These are phyloP conservation scores for Conoideocrella luteorostrata DNA, from an alignment of 2,329 filamentous ascomycete genomes.

Conservation along the genomic window DNA sequence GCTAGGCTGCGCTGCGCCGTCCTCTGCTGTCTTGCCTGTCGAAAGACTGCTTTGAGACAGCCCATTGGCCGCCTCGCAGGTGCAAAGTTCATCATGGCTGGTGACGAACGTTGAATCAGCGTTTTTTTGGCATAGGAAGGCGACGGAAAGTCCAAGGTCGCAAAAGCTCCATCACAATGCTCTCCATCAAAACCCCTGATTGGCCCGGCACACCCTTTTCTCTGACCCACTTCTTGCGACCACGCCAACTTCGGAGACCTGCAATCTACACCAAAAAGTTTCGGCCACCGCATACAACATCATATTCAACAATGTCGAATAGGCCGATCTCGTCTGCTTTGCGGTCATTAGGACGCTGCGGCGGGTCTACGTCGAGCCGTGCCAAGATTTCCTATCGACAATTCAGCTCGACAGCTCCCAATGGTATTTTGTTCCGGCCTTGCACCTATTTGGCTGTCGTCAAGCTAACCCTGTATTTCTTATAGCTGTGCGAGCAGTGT, in stretches of 20 bases:
- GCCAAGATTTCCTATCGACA: slow-evolving; percentile 10
- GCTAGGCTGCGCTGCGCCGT: slow-evolving; percentile 40
- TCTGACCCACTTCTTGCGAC: slow-evolving; percentile 17
- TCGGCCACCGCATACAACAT: slow-evolving; percentile 5
- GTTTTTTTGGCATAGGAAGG: not conserved
- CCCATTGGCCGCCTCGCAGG: slow-evolving; percentile 59
- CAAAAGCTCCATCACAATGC: slow-evolving; percentile 1
- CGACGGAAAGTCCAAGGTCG: not conserved
- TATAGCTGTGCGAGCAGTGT: slow-evolving; percentile 33
- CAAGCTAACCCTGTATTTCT: slow-evolving; percentile 10
- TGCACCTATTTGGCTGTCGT: not conserved
- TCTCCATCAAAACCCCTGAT: slow-evolving; percentile 24
- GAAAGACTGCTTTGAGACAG: slow-evolving; percentile 61
- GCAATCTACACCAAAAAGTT: slow-evolving; percentile 10
- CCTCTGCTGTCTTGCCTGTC: slow-evolving; percentile 48
- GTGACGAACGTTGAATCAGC: slow-evolving; percentile 10
- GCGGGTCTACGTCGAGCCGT: slow-evolving; percentile 1
- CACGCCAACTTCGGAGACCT: not conserved
- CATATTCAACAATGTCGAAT: slow-evolving; percentile 12
- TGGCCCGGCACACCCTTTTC: slow-evolving; percentile 28
- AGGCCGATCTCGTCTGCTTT: slow-evolving; percentile 19
- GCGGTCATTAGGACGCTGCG: slow-evolving; percentile 16
- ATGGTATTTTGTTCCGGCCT: slow-evolving; percentile 18
- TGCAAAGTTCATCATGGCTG: slow-evolving; percentile 52
- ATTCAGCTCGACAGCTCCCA: slow-evolving; percentile 24